Conservation (phyloP, 2,329 filamentous ascomycete genomes). For the Ophiostoma quercus region DNA sequence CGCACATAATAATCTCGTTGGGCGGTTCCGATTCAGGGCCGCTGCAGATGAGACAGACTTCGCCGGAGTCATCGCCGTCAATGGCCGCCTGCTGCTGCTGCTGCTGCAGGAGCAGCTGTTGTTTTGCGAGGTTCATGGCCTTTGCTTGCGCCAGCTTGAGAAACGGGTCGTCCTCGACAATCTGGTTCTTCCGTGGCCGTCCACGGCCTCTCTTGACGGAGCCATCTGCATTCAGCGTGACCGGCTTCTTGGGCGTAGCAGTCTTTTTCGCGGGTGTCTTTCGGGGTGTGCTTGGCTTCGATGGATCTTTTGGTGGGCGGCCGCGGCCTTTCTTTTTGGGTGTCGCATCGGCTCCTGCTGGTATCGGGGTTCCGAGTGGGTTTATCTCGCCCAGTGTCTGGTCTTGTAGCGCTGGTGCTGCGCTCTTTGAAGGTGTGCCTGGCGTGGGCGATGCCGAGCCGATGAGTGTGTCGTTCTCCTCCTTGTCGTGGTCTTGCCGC, state of each 20-base stretch:
- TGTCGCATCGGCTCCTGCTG: not conserved
- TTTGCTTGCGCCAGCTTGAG: constrained; percentile 9
- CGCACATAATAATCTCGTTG: constrained; percentile 61
- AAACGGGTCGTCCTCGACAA: not conserved
- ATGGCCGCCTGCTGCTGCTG: constrained; percentile 22
- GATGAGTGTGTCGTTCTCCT: constrained; percentile 22
- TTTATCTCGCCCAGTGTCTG: not conserved
- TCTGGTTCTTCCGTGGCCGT: constrained; percentile 11
- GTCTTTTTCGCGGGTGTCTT: not conserved
- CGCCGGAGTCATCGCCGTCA: constrained; percentile 38
- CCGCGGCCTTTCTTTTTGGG: constrained; percentile 9
- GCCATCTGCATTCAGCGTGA: not conserved
- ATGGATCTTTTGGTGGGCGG: constrained; percentile 3
- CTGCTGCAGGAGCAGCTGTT: not conserved
- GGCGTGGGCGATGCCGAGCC: constrained; percentile 24
- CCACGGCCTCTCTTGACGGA: not conserved
- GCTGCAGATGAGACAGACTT: constrained; percentile 53
- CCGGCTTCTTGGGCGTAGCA: not conserved
- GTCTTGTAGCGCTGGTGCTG: not conserved
- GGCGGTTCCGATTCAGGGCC: constrained; percentile 52
- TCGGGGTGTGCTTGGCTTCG: not conserved
- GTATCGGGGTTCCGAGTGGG: not conserved
- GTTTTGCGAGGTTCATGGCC: not conserved
- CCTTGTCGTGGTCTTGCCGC: constrained; percentile 5
- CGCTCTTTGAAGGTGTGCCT: constrained; percentile 18